Base-by-base conservation (phyloP, 2,329 filamentous ascomycete genomes). In the Epichloe bromicola region DNA sequence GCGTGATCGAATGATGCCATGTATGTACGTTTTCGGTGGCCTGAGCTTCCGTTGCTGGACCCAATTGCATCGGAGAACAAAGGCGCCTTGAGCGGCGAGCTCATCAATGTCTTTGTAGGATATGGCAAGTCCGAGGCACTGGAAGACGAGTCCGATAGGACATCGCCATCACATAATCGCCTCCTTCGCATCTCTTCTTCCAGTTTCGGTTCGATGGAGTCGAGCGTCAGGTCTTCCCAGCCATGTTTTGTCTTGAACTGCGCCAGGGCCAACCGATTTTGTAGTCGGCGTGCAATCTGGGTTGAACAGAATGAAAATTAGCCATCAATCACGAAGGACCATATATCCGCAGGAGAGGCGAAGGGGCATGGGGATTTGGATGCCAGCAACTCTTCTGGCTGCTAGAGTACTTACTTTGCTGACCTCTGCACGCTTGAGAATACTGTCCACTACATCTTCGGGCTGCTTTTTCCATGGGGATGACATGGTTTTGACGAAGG, bases 171-270 rank as follows among this genome's bases (percentile, higher is more conserved):
- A 57, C 74, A 73, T 50, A 83, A 74, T 60, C 85, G 79, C 69
- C 84, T 86, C 59, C 83, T 78, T 70, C 85, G 80, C 64, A 90
- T 75, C 69, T 91, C 80, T 64, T 89, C 80, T 64, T 91, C 85
- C 56, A 91, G 73, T 65, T 84, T 86, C 48, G 88, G 88, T 69
- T 95, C 88, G 70, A 95, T 88, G 55, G 76, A 83, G 65, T 89
- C 87, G 62, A 94, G 80, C 56, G 85, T 87, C 65, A 95, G 78
- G 67, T 93, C 87, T 69, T 96, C 86, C 83, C 89, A 94, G 65
- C 90, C 90, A 72, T 95, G 86, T 70, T 94, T 89, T 59, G 93
- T 89, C 73, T 97, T 97, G 78, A 96, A 93, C 69, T 94, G 93
- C 65, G 93, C 93, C 57, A 97, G 81, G 53, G 93, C 91, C 54